Evolutionary conservation across 768 basidiomycete genomes (phyloP).

Genomic region (Hericium coralloides): DNA sequence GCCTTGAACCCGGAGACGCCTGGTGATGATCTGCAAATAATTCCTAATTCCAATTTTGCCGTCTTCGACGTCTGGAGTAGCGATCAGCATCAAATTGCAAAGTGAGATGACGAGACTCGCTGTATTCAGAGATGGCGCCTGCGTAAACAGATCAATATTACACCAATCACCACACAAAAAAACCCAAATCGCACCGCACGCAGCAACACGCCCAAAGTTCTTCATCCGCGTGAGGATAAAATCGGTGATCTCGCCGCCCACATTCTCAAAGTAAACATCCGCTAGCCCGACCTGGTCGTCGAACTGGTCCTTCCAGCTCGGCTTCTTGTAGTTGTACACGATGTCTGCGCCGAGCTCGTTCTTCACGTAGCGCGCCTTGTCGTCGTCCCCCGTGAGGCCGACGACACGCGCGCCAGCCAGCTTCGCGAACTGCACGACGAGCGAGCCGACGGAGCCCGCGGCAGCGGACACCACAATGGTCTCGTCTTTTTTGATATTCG

Average conservation of each 20-base stretch:
- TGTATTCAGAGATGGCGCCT: constrained; percentile 85
- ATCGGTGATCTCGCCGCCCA: constrained; percentile 76
- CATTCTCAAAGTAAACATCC: constrained; percentile 85
- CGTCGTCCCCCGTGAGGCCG: constrained; percentile 76
- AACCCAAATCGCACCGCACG: constrained; percentile 51
- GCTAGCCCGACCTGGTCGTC: constrained; percentile 61
- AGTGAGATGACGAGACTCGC: constrained; percentile 28
- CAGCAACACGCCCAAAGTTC: constrained; percentile 62
- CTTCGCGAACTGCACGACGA: constrained; percentile 81
- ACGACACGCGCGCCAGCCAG: constrained; percentile 72
- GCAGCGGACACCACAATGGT: constrained; percentile 84
- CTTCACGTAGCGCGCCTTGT: constrained; percentile 84
- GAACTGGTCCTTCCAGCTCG: constrained; percentile 63
- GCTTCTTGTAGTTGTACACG: constrained; percentile 82
- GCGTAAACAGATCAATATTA: background rate
- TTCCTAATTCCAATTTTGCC: constrained; percentile 56
- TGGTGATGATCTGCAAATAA: constrained; percentile 62
- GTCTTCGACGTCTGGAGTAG: constrained; percentile 29
- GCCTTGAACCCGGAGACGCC: constrained; percentile 74
- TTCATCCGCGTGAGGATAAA: constrained; percentile 69
- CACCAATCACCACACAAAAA: background rate
- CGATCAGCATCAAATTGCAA: background rate
- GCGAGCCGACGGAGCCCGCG: constrained; percentile 81
- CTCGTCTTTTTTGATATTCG: constrained; percentile 74
- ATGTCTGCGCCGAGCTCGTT: constrained; percentile 75